Percentiles rank a stretch among this genome's conserved stretches.
Evolutionary conservation across 495 filamentous ascomycete species (phyloP).

Genomic region (Entonaema liquescens): DNA sequence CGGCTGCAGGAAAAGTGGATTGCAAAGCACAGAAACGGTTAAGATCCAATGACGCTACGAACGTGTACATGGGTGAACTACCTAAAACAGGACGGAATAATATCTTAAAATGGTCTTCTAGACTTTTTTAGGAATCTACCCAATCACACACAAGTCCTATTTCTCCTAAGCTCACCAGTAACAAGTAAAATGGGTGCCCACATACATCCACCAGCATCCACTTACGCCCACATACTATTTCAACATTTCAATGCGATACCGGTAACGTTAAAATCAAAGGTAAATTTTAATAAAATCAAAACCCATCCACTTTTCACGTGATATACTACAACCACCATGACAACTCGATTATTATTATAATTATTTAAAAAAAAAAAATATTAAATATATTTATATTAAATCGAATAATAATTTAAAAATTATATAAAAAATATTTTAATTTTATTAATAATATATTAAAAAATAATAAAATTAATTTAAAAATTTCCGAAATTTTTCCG

Average conservation of each 20-base stretch:
- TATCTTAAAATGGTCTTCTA: background rate
- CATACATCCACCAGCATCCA: conserved; percentile 9
- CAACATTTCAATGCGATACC: conserved; percentile 21
- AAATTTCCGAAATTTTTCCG: no score
- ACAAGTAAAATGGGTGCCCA: conserved; percentile 25
- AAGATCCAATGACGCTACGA: conserved; percentile 23
- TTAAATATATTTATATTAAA: no score
- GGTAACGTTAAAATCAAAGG: no score
- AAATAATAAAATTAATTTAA: no score
- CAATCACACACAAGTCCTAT: conserved; percentile 10
- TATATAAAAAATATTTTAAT: no score
- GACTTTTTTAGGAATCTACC: conserved; percentile 1
- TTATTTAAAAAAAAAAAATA: no score
- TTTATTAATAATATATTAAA: no score
- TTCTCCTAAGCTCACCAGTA: background rate
- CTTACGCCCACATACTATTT: conserved; percentile 6
- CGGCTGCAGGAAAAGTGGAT: conserved; percentile 16
- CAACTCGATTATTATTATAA: no score
- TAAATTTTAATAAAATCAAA: no score
- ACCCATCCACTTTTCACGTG: no score
- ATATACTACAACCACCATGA: no score
- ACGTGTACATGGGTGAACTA: conserved; percentile 5
- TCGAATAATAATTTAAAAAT: no score
- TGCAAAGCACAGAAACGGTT: conserved; percentile 27
- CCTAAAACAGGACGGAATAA: conserved; percentile 8